Base-by-base conservation (phyloP, 352 stramenopile genomes). In the Phytophthora megakarya region DNA sequence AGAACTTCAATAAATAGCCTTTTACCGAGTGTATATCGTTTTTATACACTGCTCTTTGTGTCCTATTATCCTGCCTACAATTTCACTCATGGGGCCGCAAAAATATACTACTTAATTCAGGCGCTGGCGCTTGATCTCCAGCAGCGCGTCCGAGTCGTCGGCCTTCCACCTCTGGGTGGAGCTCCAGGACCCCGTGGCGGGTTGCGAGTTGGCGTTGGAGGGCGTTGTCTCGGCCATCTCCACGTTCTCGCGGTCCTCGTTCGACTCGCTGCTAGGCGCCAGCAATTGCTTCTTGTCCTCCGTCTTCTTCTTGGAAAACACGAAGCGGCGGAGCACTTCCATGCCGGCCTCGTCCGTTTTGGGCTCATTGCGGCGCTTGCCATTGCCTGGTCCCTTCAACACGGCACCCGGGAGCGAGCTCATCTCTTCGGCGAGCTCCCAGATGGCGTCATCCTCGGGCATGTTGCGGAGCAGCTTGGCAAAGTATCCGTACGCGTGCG, bases 401-500 rank as follows among this genome's bases (percentile, higher is more conserved):
- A 93, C 82, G 1, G 84, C 78, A 16, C 84, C 84, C 0, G 85
- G 85, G 2, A 93, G 57, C 7, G 82, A 92, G 50, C 82, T 93
- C 79, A 92, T 88, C 48, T 90, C 83, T 30, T 93, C 81, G 0
- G 85, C 85, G 2, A 91, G 70, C 53, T 90, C 85, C 85, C 85
- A 93, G 43, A 90, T 85, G 1, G 78, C 81, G 40, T 93, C 85
- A 32, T 93, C 85, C 62, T 94, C 86, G 1, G 86, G 86, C 83
- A 94, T 92, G 56, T 94, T 94, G 13, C 86, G 80, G 30, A 94
- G 70, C 30, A 94, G 69, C 61, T 94, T 94, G 50, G 86, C 86
- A 66, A 94, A 94, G 72, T 94, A 94, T 4, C 86, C 86, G 64
- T 94, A 94, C n/a, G 86, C 86, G 62, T 94, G 86, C 6, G 86